Evolutionary conservation across 306 rosid species (phyloP).

Genomic region (Cicer yamashitae): DNA sequence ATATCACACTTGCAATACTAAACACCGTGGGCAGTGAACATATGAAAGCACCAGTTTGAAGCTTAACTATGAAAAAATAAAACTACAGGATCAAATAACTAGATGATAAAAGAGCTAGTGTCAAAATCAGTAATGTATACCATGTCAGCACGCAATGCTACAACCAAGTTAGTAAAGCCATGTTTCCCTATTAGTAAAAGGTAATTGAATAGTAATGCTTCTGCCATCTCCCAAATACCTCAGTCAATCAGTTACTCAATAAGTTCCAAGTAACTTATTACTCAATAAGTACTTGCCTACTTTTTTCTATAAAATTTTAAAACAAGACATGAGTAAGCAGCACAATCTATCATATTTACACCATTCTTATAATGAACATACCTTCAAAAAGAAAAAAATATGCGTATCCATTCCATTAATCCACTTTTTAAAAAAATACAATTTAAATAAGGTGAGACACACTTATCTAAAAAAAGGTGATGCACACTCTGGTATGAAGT

Average conservation of each 20-base stretch:
- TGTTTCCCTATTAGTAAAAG: slow-evolving; percentile 17
- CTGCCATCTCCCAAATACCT: slow-evolving; percentile 31
- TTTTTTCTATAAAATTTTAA: background rate
- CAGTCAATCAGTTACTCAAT: background rate
- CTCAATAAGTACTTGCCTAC: background rate
- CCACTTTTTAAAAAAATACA: background rate
- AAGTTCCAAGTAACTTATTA: background rate
- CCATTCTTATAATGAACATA: background rate
- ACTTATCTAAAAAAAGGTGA: too few relatives aligned
- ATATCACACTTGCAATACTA: slow-evolving; percentile 30
- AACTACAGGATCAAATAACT: slow-evolving; percentile 9
- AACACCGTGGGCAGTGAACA: slow-evolving; percentile 10
- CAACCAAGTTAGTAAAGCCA: slow-evolving; percentile 11
- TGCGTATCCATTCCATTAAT: background rate
- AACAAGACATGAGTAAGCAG: slow-evolving; percentile 3
- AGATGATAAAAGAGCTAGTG: slow-evolving; percentile 4
- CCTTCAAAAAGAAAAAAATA: background rate
- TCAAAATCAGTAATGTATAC: background rate
- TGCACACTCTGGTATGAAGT: too few relatives aligned
- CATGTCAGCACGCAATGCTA: background rate
- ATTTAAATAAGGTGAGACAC: too few relatives aligned
- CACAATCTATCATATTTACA: background rate
- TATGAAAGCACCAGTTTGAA: slow-evolving; percentile 6
- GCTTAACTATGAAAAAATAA: slow-evolving; percentile 14
- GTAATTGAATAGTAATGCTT: background rate